Base-by-base conservation (phyloP, 2,329 filamentous ascomycete species). In the Trichoderma simmonsii region DNA sequence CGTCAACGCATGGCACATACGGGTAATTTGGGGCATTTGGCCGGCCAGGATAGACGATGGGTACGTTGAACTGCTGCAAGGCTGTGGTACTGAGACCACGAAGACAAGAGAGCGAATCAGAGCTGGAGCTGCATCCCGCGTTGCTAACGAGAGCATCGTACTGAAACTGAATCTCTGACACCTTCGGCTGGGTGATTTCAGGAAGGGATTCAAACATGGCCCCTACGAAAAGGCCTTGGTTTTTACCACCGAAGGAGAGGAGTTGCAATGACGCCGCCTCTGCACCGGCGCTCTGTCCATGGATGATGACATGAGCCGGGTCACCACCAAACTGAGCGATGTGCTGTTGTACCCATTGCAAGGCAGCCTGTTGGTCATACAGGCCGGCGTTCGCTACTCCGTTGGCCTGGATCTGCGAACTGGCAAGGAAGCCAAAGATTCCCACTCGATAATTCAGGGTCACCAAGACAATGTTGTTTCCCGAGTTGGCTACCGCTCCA, bases 231-330 rank as follows among this genome's bases (percentile, higher is more conserved):
- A 89, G 80, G 3, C 82, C 80, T 51, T 82, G 82, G 69, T 87
- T 80, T 6, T 80, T 78, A 15, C 86, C 87, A 2, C 84, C 85
- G 68, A 86, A 86, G 0, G 87, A 86, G 0, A 83, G 87, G 54
- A 93, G 83, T 26, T 93, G 89, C 43, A 92, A 83, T 32, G 84
- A 86, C 24, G 93, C 85, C 3, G 89, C 89, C 1, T 85, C 88
- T 5, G 86, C 92, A 4, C 92, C 92, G 2, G 92, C 91, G 65
- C 89, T 92, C 73, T 86, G 88, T 9, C 92, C 92, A 18, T 89
- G 90, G 0, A 93, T 81, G 0, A 91, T 88, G 9, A 94, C 90
- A 75, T 92, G 91, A 0, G 83, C 77, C 12, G 70, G 64, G 30
- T 75, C 72, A n/a, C 74, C 74, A 3, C 74, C 74, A 48, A 75